Conservation (phyloP, 2,329 filamentous ascomycete species). For the Leptographium wingfieldii region DNA sequence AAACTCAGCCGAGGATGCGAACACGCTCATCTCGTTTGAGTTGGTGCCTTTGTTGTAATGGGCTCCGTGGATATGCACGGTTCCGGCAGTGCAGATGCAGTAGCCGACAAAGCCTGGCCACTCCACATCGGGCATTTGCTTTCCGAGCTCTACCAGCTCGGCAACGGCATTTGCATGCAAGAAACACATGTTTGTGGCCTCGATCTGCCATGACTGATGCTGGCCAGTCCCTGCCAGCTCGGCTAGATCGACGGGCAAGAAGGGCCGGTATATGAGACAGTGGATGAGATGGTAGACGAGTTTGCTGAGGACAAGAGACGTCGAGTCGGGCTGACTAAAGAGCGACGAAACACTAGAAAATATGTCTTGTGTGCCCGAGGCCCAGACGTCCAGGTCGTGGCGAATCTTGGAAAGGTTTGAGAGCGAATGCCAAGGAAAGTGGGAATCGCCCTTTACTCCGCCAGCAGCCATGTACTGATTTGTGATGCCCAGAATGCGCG, state of each 20-base stretch:
- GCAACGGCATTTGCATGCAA: slow-evolving; percentile 79
- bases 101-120: slow-evolving; percentile 83
- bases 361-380: slow-evolving; percentile 64
- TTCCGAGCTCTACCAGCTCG: slow-evolving; percentile 68
- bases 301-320: slow-evolving; percentile 69
- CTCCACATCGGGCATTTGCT: slow-evolving; percentile 60
- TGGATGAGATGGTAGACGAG: slow-evolving; percentile 78
- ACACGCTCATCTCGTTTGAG: slow-evolving; percentile 44
- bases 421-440: slow-evolving; percentile 81
- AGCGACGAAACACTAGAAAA: slow-evolving; percentile 64
- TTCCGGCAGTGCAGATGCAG: slow-evolving; percentile 75
- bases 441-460: slow-evolving; percentile 77
- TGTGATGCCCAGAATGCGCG: slow-evolving; percentile 68
- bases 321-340: slow-evolving; percentile 68
- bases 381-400: slow-evolving; percentile 76
- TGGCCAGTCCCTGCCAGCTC: slow-evolving; percentile 71
- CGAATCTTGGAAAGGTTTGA: slow-evolving; percentile 79
- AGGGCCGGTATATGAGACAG: slow-evolving; percentile 76
- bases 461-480: slow-evolving; percentile 76
- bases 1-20: slow-evolving; percentile 53
- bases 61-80: slow-evolving; percentile 76
- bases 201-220: slow-evolving; percentile 86
- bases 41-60: slow-evolving; percentile 52
- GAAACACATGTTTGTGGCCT: slow-evolving; percentile 78
- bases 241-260: slow-evolving; percentile 70